Base-by-base conservation (phyloP, 2,329 filamentous ascomycete species). In the Calonectria crousiana region DNA sequence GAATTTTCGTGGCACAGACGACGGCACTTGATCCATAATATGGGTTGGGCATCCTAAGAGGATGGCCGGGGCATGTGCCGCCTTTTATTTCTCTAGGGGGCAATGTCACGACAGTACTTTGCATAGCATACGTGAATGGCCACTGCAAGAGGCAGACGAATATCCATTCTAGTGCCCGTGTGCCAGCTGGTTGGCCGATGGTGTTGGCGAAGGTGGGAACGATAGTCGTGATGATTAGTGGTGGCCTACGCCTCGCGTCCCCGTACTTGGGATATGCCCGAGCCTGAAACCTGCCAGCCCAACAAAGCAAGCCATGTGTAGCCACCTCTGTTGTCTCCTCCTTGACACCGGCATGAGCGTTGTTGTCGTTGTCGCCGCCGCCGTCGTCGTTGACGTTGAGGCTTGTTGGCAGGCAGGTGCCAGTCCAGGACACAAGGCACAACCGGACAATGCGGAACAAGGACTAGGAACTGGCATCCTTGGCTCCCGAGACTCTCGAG, bases 151-250 rank as follows among this genome's bases (percentile, higher is more conserved):
- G 65, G 58, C 71, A 74, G 38, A 67, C 38, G 34, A 44, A 60
- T 49, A 52, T 56, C 49, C 51, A 62, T 67, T 28, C 67, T 67
- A 30, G 77, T 67, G 67, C 44, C 53, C 52, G 72, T 72, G 74
- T 79, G 76, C 58, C 72, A 75, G 76, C 58, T 75, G 78, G 72
- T 74, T 79, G 74, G 65, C 64, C 51, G 52, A 49, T 73, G 62
- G 71, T 60, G 70, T 62, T 74, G 72, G 75, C 69, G 64, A 34
- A 70, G 78, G 78, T 80, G 76, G 78, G 75, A 75, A 51, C 74
- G 66, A 52, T 69, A 67, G 75, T 73, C 66, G 69, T 72, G 62
- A 71, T 74, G 71, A 23, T 62, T 38, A 62, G 71, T 75, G 74
- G 72, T 74, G 71, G 69, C 72, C 64, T 64, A 58, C 51, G 51